These are phyloP conservation scores for Cenchrus purpureus DNA, from an alignment of 176 grass and related monocot genomes.

Conservation along the genomic window DNA sequence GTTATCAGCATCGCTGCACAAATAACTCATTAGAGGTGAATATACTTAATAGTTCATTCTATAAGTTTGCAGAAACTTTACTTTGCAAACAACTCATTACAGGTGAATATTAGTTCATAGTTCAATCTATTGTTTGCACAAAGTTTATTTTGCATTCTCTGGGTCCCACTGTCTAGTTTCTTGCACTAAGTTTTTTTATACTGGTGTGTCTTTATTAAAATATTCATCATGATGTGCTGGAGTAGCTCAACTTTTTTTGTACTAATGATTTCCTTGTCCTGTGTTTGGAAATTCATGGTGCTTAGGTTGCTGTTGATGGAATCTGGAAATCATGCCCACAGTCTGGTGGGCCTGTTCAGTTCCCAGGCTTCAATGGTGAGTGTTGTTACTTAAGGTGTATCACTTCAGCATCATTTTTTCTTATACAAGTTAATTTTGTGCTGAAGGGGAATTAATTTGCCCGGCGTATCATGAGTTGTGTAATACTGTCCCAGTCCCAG, in stretches of 20 bases:
- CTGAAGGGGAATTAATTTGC: constrained; percentile 96
- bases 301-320: constrained; percentile 96
- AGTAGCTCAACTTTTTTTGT: not conserved
- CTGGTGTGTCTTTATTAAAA: not conserved
- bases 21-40: constrained; percentile 82
- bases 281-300: constrained; percentile 11
- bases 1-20: constrained; percentile 95
- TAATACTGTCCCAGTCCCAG: constrained; percentile 42
- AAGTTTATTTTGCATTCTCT: constrained; percentile 18
- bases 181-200: not conserved
- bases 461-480: constrained; percentile 93
- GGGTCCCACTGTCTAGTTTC: constrained; percentile 6
- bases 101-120: constrained; percentile 44
- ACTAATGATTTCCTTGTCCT: not conserved
- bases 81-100: constrained; percentile 63
- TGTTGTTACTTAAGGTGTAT: constrained; percentile 33
- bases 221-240: constrained; percentile 2
- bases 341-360: constrained; percentile 89
- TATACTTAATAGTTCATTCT: constrained; percentile 24
- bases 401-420: constrained; percentile 10
- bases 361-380: constrained; percentile 94
- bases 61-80: constrained; percentile 13
- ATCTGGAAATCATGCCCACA: constrained; percentile 90
- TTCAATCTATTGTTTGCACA: constrained; percentile 9
- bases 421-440: constrained; percentile 38